Percentiles rank a stretch among this genome's conserved stretches.
Evolutionary conservation across 495 filamentous ascomycete genomes (phyloP).

Genomic region (Trichodelitschia bisporula): DNA sequence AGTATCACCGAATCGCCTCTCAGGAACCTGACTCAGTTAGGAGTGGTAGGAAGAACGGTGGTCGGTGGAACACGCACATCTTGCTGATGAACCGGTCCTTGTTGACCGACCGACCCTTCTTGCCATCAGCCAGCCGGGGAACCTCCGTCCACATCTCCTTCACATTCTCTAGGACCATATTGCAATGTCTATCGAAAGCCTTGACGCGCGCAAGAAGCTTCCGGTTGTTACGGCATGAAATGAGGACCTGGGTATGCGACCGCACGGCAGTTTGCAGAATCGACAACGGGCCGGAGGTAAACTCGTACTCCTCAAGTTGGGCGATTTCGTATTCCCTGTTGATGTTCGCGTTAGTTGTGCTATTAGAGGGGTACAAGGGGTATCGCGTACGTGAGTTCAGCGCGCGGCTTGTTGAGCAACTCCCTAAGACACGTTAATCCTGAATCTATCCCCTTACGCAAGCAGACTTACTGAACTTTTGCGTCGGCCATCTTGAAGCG

Average conservation of each 20-base stretch:
- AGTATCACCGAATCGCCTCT: conserved; percentile 86
- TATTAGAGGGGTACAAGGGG: not conserved
- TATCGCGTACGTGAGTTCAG: conserved; percentile 48
- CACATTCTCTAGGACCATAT: conserved; percentile 93
- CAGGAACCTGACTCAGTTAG: conserved; percentile 41
- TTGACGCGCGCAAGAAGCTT: conserved; percentile 62
- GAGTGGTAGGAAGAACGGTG: not conserved
- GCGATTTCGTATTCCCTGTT: conserved; percentile 69
- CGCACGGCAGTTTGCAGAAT: conserved; percentile 84
- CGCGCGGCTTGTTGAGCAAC: conserved; percentile 53
- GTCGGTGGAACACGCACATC: conserved; percentile 35
- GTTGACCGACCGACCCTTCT: conserved; percentile 78
- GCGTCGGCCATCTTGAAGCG: conserved; percentile 45
- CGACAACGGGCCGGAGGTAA: conserved; percentile 64
- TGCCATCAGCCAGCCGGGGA: conserved; percentile 44
- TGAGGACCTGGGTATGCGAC: conserved; percentile 69
- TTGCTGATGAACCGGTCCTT: conserved; percentile 98
- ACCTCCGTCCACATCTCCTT: conserved; percentile 99
- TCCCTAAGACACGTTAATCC: conserved; percentile 27
- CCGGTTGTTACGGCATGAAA: conserved; percentile 73
- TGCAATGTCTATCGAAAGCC: conserved; percentile 84
- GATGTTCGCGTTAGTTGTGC: not conserved
- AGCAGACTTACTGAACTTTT: conserved; percentile 45
- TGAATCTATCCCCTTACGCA: not conserved
- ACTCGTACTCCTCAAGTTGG: conserved; percentile 73